These are phyloP conservation scores for Iris macrosiphon DNA, from an alignment of 106 monocot species.

Conservation along the genomic window DNA sequence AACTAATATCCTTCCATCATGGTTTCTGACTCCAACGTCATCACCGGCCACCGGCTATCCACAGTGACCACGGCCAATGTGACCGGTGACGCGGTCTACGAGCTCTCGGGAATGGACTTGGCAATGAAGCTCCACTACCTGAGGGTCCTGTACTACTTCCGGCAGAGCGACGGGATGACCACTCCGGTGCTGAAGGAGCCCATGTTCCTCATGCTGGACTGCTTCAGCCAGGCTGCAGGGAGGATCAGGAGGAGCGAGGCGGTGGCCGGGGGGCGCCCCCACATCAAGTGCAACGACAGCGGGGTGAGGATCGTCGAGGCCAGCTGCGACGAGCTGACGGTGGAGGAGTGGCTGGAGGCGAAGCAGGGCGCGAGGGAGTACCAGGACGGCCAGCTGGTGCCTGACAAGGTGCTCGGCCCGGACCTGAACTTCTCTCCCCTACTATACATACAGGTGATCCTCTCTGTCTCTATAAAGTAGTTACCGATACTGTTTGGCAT, in stretches of 20 bases:
- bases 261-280: conserved; percentile 34
- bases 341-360: conserved; percentile 40
- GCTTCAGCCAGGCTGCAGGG: conserved; percentile 26
- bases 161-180: conserved; percentile 17
- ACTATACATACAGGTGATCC: conserved; percentile 56
- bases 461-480: not conserved
- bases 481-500: no score
- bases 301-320: conserved; percentile 66
- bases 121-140: conserved; percentile 55
- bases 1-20: not conserved
- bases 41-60: conserved; percentile 41
- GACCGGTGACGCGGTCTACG: conserved; percentile 39
- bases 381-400: conserved; percentile 24
- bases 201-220: conserved; percentile 51
- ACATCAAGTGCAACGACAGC: conserved; percentile 64
- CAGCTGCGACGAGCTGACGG: conserved; percentile 13
- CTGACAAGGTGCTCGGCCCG: conserved; percentile 54
- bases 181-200: conserved; percentile 24
- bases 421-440: conserved; percentile 61
- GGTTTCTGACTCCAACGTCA: not conserved
- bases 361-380: not conserved
- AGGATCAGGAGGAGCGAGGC: conserved; percentile 36
- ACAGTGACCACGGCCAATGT: conserved; percentile 44
- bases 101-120: conserved; percentile 26
- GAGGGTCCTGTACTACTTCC: conserved; percentile 33